A percentile compares a stretch with the other conserved stretches of the same genome.
Evolutionary conservation across 345 rosid species (phyloP).

Genomic region (Salix caprea): DNA sequence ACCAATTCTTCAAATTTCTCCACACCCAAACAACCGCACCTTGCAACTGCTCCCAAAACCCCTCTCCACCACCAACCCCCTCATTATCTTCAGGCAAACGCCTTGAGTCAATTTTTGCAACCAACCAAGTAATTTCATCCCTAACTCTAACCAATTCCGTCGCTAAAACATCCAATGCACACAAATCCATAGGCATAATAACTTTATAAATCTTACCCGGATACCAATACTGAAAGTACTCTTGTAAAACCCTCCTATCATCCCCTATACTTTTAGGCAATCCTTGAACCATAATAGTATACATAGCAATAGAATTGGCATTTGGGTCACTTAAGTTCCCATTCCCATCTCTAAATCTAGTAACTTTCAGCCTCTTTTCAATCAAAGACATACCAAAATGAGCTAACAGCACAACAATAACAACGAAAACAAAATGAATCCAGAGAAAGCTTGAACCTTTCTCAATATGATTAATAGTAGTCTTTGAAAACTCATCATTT

Average conservation of each 20-base stretch:
- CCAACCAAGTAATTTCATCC: constrained; percentile 89
- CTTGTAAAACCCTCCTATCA: constrained; percentile 58
- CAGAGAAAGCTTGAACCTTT: constrained; percentile 80
- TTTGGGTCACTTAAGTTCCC: constrained; percentile 71
- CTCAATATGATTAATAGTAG: constrained; percentile 71
- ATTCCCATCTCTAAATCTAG: constrained; percentile 93
- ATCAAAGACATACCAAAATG: constrained; percentile 71
- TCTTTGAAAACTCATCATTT: constrained; percentile 77
- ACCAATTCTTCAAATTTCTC: constrained; percentile 37
- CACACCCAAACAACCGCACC: constrained; percentile 24
- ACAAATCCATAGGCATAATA: constrained; percentile 87
- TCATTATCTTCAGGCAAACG: constrained; percentile 55
- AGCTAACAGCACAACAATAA: constrained; percentile 47
- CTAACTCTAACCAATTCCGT: constrained; percentile 69
- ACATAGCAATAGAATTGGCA: constrained; percentile 68
- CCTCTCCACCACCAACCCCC: constrained; percentile 23
- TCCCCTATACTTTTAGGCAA: constrained; percentile 74
- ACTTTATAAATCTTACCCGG: constrained; percentile 83
- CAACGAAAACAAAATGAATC: constrained; percentile 78
- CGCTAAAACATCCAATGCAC: constrained; percentile 90
- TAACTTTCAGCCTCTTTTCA: constrained; percentile 62
- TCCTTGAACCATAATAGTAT: constrained; percentile 85
- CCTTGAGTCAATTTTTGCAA: constrained; percentile 73
- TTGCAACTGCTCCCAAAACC: constrained; percentile 19
- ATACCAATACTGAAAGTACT: constrained; percentile 67